Evolutionary conservation across 2,329 filamentous ascomycete genomes (phyloP), one percentile per base, ranked within the genome.

Genomic region (Fusarium aywerte): DNA sequence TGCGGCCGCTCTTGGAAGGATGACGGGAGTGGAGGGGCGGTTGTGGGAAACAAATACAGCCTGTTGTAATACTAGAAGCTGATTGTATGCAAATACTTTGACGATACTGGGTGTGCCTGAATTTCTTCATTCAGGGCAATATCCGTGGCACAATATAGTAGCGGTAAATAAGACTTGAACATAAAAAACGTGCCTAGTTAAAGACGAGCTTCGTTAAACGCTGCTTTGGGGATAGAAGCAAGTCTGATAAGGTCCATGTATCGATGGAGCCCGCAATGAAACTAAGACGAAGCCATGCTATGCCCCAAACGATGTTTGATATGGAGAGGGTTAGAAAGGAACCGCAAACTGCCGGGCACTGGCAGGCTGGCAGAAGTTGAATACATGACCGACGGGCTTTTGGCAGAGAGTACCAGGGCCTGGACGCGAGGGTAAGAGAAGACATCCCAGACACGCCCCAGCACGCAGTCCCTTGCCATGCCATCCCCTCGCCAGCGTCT

Each of bases 1-100:
- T 78, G 79, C 78, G 77, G 77, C 81, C 81, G 74, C 78, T 81
- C 79, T 81, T 77, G 81, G 81, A 83, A 84, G 82, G 81, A 82
- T 81, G 79, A 77, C 62, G 61, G 63, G 63, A 68, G 58, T 65
- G 68, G 72, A 72, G 68, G 71, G 70, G 70, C 63, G 66, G 68
- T 68, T 71, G 59, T 72, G 63, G 44, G 71, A 71, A 71, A 63
- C 66, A 69, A 65, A 67, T 48, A 64, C 68, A 63, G 68, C 59
- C 71, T 70, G 67, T 67, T 60, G 60, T 64, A 58, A 66, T 73
- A 63, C 65, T 63, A 57, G 42, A 61, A 40, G 63, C 65, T 65
- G 68, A 68, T 70, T 66, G 60, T 62, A 62, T 69, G 60, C 60
- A 62, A 68, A 67, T 65, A 55, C 40, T 65, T 55, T 47, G 67